A percentile compares a stretch with the other conserved stretches of the same genome.
These are phyloP conservation scores for Alternaria solani DNA, from an alignment of 2,329 filamentous ascomycete species.

Conservation along the genomic window DNA sequence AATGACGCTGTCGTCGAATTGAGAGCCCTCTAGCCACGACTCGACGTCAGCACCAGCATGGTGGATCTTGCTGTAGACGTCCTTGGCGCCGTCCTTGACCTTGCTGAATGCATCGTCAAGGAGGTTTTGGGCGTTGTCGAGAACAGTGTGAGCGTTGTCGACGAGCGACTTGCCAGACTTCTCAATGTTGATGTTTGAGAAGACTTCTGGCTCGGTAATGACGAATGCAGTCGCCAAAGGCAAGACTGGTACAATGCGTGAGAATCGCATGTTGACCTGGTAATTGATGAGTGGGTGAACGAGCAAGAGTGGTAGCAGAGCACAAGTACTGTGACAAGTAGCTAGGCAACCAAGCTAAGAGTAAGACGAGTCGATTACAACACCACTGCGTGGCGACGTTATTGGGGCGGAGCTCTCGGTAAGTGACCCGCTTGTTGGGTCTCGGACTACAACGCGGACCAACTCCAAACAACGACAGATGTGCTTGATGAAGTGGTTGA, in stretches of 20 bases:
- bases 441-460: constrained; percentile 17
- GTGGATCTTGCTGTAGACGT: constrained; percentile 53
- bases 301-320: constrained; percentile 12
- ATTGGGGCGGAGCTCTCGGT: constrained; percentile 18
- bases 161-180: constrained; percentile 31
- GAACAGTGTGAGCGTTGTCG: constrained; percentile 30
- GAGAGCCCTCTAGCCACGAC: constrained; percentile 56
- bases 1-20: constrained; percentile 45
- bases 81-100: constrained; percentile 49
- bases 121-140: constrained; percentile 48
- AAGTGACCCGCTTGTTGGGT: constrained; percentile 6
- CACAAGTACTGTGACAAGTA: constrained; percentile 15
- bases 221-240: constrained; percentile 62
- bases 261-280: constrained; percentile 57
- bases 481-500: background rate
- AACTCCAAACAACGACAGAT: constrained; percentile 8
- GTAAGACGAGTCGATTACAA: constrained; percentile 42
- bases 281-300: constrained; percentile 10
- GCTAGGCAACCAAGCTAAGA: constrained; percentile 18
- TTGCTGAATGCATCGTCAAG: constrained; percentile 56
- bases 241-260: constrained; percentile 58
- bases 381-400: constrained; percentile 31
- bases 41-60: constrained; percentile 57
- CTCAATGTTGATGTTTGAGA: constrained; percentile 48
- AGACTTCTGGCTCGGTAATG: constrained; percentile 60